Conservation (phyloP, 805 yeast species). For the Wickerhamiella brachini region DNA sequence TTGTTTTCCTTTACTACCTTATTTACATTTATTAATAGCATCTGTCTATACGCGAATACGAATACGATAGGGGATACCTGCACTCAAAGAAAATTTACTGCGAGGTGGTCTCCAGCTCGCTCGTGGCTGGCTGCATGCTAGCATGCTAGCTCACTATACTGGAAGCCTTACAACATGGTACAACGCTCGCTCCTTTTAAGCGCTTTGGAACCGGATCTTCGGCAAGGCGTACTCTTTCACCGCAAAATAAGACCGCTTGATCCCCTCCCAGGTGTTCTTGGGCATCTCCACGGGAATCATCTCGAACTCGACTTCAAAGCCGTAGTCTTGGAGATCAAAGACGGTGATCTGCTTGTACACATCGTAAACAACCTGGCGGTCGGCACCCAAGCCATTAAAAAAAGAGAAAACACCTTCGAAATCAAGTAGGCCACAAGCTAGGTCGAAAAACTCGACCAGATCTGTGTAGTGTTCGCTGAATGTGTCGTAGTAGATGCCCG, state of each 20-base stretch:
- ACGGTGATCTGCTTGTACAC: constrained; percentile 76
- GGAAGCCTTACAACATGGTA: too few species aligned
- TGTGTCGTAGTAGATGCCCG: constrained; percentile 89
- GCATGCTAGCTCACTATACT: too few species aligned
- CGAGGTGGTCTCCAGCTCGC: too few species aligned
- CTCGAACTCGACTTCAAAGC: constrained; percentile 48
- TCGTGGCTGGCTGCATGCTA: too few species aligned
- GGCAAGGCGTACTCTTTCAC: constrained; percentile 24
- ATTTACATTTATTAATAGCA: too few species aligned
- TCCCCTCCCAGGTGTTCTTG: constrained; percentile 24
- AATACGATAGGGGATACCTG: too few species aligned
- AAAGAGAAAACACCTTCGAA: constrained; percentile 79
- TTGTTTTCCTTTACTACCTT: too few species aligned
- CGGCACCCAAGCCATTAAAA: constrained; percentile 85
- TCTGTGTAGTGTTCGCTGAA: constrained; percentile 85
- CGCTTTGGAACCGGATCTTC: constrained; percentile 13
- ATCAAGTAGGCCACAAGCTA: constrained; percentile 65
- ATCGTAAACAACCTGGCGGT: constrained; percentile 58
- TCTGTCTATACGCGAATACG: too few species aligned
- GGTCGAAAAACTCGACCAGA: constrained; percentile 74
- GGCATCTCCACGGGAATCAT: constrained; percentile 23
- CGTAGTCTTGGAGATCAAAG: constrained; percentile 66
- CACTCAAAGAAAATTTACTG: too few species aligned
- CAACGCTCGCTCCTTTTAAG: too few species aligned
- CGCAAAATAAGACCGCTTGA: constrained; percentile 25